These are phyloP conservation scores for Cyberlindnera sargentensis DNA, from an alignment of 805 yeast species.

Conservation along the genomic window DNA sequence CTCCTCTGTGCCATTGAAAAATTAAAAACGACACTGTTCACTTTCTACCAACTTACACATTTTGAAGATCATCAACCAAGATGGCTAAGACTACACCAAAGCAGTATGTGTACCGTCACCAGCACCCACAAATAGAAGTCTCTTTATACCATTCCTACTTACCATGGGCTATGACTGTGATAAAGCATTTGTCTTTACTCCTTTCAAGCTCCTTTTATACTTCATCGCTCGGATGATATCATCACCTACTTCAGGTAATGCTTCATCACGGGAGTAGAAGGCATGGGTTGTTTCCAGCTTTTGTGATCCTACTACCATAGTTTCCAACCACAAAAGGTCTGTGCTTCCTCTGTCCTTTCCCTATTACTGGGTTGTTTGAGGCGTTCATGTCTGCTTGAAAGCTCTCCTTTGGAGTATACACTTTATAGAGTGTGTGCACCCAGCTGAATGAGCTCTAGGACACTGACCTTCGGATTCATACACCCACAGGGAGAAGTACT, in stretches of 20 bases:
- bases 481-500: constrained; percentile 14
- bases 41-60: neutral
- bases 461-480: neutral
- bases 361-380: neutral
- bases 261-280: constrained; percentile 13
- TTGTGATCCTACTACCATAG: constrained; percentile 6
- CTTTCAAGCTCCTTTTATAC: constrained; percentile 1
- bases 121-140: neutral
- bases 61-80: constrained; percentile 4
- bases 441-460: neutral
- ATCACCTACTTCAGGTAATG: neutral
- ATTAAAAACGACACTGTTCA: neutral
- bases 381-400: too few relatives aligned
- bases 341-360: constrained; percentile 24
- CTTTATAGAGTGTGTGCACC: too few relatives aligned
- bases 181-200: constrained; percentile 19
- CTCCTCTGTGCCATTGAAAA: neutral
- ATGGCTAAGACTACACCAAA: constrained; percentile 26
- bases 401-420: too few relatives aligned
- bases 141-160: constrained; percentile 1
- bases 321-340: constrained; percentile 15
- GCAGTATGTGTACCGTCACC: constrained; percentile 20
- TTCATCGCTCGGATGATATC: neutral
- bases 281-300: constrained; percentile 23
- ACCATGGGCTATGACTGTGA: constrained; percentile 5